Evolutionary conservation across 2,329 filamentous ascomycete species (phyloP).

Genomic region (Penicillium sp.): DNA sequence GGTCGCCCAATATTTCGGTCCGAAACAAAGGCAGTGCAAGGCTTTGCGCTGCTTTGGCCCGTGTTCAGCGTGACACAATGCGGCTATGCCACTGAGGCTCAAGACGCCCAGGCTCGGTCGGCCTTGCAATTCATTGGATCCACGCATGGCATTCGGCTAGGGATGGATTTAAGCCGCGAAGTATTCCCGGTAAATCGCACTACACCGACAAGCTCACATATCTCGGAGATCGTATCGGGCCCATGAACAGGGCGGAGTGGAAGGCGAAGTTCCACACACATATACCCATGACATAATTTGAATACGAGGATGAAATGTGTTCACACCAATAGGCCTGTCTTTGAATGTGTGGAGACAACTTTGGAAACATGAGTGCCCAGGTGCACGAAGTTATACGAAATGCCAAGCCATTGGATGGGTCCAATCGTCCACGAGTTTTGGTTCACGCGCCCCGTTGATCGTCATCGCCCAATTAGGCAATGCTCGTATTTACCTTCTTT

Average conservation of each 20-base stretch:
- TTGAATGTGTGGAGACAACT: neutral
- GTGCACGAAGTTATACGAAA: neutral
- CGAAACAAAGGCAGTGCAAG: conserved; percentile 5
- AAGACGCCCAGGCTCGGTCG: neutral
- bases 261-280: neutral
- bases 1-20: neutral
- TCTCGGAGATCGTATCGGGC: neutral
- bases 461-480: conserved; percentile 17
- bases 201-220: neutral
- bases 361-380: too few species aligned
- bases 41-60: conserved; percentile 1
- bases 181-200: neutral
- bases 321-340: neutral
- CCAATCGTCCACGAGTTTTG: too few species aligned
- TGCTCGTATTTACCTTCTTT: conserved; percentile 19
- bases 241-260: neutral
- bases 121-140: neutral
- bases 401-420: neutral
- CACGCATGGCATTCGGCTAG: conserved; percentile 3
- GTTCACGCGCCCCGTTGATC: neutral
- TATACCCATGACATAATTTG: neutral
- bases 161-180: neutral
- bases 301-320: neutral
- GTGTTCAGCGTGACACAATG: conserved; percentile 3
- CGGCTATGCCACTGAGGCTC: conserved; percentile 5